Conservation (phyloP, 1,284 basidiomycete genomes). For the Thecaphora thlaspeos region DNA sequence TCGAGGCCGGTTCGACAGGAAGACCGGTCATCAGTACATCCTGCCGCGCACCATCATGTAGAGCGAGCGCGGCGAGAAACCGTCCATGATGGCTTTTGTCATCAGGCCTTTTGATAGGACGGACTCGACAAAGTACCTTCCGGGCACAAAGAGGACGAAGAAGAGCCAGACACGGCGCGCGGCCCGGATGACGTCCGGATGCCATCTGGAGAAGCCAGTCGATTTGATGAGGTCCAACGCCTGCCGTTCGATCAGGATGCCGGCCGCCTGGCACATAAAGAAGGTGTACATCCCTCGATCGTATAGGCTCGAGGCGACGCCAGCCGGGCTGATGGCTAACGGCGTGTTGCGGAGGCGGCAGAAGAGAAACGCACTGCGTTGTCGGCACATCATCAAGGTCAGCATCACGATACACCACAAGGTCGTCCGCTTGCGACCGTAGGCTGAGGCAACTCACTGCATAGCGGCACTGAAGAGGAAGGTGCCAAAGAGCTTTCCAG, state of each 20-base stretch:
- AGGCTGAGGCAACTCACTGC: background rate
- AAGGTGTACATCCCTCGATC: constrained; percentile 24
- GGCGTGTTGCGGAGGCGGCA: constrained; percentile 6
- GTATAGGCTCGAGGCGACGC: constrained; percentile 8
- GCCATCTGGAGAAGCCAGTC: constrained; percentile 3
- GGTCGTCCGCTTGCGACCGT: too few relatives aligned
- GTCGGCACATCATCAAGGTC: too few relatives aligned
- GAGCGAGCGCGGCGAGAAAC: constrained; percentile 9
- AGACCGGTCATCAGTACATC: constrained; percentile 5
- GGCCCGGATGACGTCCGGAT: constrained; percentile 1
- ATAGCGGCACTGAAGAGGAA: background rate
- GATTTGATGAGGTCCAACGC: constrained; percentile 9
- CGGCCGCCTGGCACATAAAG: constrained; percentile 21
- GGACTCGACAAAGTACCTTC: constrained; percentile 17
- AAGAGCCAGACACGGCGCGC: constrained; percentile 21
- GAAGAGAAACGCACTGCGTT: constrained; percentile 18
- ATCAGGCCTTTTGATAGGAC: constrained; percentile 12
- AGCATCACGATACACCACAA: too few relatives aligned
- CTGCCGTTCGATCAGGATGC: constrained; percentile 15
- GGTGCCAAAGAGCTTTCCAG: background rate
- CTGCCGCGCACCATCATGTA: constrained; percentile 18
- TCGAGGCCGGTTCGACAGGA: background rate
- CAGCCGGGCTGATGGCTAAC: background rate
- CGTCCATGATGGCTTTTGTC: constrained; percentile 20
- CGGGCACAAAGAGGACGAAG: constrained; percentile 11